A percentile compares a stretch with the other conserved stretches of the same genome.
Conservation (phyloP, 257 asterid species). For the Solanum neorickii region DNA sequence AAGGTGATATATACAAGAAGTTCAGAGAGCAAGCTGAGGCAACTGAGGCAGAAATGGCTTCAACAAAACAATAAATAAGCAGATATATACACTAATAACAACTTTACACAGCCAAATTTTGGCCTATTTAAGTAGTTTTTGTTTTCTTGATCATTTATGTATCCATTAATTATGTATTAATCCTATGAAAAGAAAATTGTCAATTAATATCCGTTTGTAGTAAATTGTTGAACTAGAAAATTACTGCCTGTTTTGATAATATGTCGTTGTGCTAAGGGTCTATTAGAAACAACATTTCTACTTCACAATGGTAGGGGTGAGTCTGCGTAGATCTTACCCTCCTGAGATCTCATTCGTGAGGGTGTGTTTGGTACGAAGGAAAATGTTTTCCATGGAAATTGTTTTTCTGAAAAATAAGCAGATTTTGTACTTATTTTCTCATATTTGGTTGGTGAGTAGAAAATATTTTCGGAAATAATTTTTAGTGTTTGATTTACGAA, state of each 20-base stretch:
- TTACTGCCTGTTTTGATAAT: background rate
- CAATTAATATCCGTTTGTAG: background rate
- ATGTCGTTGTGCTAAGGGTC: background rate
- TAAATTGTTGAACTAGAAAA: background rate
- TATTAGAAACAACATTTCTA: background rate
- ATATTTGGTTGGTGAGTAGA: too few relatives aligned
- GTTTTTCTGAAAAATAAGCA: too few relatives aligned
- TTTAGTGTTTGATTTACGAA: too few relatives aligned
- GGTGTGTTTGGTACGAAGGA: too few relatives aligned
- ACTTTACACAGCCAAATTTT: background rate
- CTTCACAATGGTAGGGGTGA: background rate
- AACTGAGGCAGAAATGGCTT: conserved; percentile 11
- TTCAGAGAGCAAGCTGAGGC: conserved; percentile 36
- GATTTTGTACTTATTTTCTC: too few relatives aligned
- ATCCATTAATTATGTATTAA: background rate
- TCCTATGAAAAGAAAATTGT: background rate
- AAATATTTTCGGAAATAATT: too few relatives aligned
- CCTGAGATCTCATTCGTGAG: background rate
- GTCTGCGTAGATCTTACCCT: background rate
- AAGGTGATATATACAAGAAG: conserved; percentile 61
- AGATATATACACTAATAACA: background rate
- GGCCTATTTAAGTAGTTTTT: background rate
- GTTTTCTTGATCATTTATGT: background rate
- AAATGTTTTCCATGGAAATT: too few relatives aligned
- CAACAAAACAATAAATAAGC: background rate